Base-by-base conservation (phyloP, 768 basidiomycete genomes). In the Rubroboletus satanas region DNA sequence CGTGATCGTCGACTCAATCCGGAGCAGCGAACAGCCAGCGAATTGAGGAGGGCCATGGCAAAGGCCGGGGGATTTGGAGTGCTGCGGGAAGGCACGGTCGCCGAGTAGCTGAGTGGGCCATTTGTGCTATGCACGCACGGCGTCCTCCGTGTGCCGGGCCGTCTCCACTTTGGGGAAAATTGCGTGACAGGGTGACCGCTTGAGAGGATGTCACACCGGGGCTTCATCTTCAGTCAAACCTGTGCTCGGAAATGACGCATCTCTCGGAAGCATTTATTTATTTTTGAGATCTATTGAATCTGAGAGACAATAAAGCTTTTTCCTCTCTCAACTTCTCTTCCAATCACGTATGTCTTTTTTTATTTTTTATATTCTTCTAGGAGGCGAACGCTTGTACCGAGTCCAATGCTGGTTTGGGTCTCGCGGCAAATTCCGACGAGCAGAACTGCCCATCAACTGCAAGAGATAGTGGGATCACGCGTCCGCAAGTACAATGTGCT, bases 11-110 rank as follows among this genome's bases (percentile, higher is more conserved):
- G 78, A 71, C 69, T 88, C 55, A 98, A 98, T 69, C 73, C 81
- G 15, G 86, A 85, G 70, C 96, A 98, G 74, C 82, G 87, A 66
- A 97, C 93, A 2, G 79, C 76, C 32, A 94, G 90, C 17, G 84
- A 93, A 73, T 69, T 98, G 64, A 75, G 69, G 63, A 77, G 83
- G 66, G 86, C 83, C 31, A 73, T 90, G 56, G 73, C 69, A 58
- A 82, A 79, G 65, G 82, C 83, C 33, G 80, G 83, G 12, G 75
- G 74, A 18, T 64, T 80, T 53, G 72, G 52, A 41, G 59, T 49
- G 58, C 58, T 77, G 46, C 51, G 55, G 31, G 51, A 31, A 44
- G 18, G 43, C 2, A 49, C 57, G 51, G 31, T 62, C 26, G 5
- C 60, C 55, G 54, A 18, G 17, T 59, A 51, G 43, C 28, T 43